Percentiles rank a stretch among this genome's conserved stretches.
Conservation (phyloP, 352 stramenopile species). For the Phytophthora sp. region DNA sequence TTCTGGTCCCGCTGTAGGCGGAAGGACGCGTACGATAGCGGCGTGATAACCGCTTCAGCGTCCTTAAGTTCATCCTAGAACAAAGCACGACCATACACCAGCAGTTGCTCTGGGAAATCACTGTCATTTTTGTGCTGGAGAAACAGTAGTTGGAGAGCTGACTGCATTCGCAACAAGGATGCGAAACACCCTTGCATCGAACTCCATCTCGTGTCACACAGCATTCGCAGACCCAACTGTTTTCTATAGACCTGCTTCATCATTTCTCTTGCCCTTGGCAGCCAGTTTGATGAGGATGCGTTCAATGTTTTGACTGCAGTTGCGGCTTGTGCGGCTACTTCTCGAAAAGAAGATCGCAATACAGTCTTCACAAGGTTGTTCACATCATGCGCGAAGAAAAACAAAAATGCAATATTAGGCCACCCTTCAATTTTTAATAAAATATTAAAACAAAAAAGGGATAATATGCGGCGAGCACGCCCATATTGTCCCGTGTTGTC, state of each 20-base stretch:
- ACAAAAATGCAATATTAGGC: neutral
- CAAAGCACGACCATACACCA: too few relatives aligned
- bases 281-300: slow-evolving; percentile 8
- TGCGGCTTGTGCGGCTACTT: neutral
- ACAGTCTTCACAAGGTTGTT: slow-evolving; percentile 10
- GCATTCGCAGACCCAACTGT: neutral
- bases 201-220: too few relatives aligned
- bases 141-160: too few relatives aligned
- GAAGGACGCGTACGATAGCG: too few relatives aligned
- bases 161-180: too few relatives aligned
- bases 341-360: neutral
- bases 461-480: neutral
- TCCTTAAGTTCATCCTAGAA: slow-evolving; percentile 7
- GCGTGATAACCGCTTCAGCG: slow-evolving; percentile 3
- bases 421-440: too few relatives aligned
- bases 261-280: neutral
- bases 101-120: neutral
- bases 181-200: too few relatives aligned
- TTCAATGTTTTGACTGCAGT: slow-evolving; percentile 4
- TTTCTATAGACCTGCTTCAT: slow-evolving; percentile 1
- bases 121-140: too few relatives aligned
- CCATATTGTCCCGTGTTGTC: slow-evolving; percentile 12
- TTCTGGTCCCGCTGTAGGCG: too few relatives aligned
- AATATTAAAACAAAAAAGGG: too few relatives aligned
- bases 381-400: slow-evolving; percentile 7